Evolutionary conservation across 192 early-diverging fungal species (phyloP), one percentile per base, ranked within the genome.

Genomic region (Coemansia sp.): DNA sequence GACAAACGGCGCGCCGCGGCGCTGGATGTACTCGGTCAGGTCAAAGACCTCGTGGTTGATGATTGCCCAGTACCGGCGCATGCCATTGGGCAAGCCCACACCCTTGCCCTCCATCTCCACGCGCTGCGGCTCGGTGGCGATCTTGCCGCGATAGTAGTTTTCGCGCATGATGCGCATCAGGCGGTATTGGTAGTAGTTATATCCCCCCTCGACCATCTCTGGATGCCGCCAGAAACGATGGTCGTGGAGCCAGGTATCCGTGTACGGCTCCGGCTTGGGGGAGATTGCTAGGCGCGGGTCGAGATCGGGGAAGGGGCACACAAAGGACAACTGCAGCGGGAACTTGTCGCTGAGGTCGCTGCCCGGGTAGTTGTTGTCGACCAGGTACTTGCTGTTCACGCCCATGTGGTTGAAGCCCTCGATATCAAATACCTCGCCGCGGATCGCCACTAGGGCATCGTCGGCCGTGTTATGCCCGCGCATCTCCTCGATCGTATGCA

Each of bases 401-500:
- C 67, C 67, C 56, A 67, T 59, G 31, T 76, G 74, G 34, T 69
- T 66, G 51, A 93, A 79, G 5, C 75, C 66, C 12, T 78, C 78
- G 38, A 93, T 75, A 50, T 87, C 81, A 76, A 88, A 92, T 25
- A 93, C 78, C 53, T 87, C 82, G 25, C 88, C 89, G 23, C 90
- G 86, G 60, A 92, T 80, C 16, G 82, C 56, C 1, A 82, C 59
- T 45, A 73, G 82, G 0, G 84, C 82, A 31, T 79, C 72, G 17
- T 63, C 72, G 22, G 64, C 60, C 17, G 77, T 77, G 32, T 67
- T 46, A 63, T 89, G 85, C 47, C 61, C 67, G 3, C 78, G 69
- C 19, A 95, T 63, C 56, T 89, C 86, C 34, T 75, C 67, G 54
- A 60, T 80, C 32, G 72, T 87, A 54, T 56, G 92, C 17, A 86